Base-by-base conservation (phyloP, 2,329 filamentous ascomycete species). In the Stachybotrys echinatus region DNA sequence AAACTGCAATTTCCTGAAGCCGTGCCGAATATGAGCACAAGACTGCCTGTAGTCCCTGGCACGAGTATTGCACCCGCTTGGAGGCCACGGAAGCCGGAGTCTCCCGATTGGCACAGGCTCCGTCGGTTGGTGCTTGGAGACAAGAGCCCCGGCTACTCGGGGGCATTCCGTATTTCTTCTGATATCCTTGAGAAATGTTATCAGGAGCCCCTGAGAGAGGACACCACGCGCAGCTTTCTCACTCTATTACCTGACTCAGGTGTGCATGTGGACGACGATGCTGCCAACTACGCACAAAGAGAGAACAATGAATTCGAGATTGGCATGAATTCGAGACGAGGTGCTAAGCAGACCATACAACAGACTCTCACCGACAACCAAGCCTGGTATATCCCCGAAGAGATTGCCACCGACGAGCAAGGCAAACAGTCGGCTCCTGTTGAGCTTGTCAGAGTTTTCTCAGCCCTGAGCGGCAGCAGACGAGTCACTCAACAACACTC, bases 1-100 rank as follows among this genome's bases (percentile, higher is more conserved):
- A 54, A 56, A 1, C 52, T 68, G 44, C 45, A 56, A 6, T 62
- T 66, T n/a, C 50, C 55, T 2, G 52, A 49, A 10, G 38, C 37
- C 21, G 56, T 47, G 50, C 56, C 47, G 19, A 47, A 50, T 17
- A 17, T 57, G 18, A 67, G 63, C 38, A 58, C 57, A 49, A 61
- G 57, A 23, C 53, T 65, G 17, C 64, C 61, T 3, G 60, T 55
- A 1, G 55, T 67, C 19, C 51, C 55, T 0, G 57, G 57, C 14
- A 48, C 52, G 2, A 45, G 42, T 5, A 37, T 50, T 6, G 49
- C 23, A 4, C 42, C 18, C 22, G 22, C 23, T n/a, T 17, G 12
- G 22, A 23, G 19, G 22, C 6, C 40, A 17, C 18, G 2, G n/a
- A 50, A 7, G 46, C 39, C 21, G 45, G 42, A 23, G 6, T 10